Evolutionary conservation across 495 filamentous ascomycete genomes (phyloP), one percentile per base, ranked within the genome.

Genomic region (Podospora pseudopauciseta): DNA sequence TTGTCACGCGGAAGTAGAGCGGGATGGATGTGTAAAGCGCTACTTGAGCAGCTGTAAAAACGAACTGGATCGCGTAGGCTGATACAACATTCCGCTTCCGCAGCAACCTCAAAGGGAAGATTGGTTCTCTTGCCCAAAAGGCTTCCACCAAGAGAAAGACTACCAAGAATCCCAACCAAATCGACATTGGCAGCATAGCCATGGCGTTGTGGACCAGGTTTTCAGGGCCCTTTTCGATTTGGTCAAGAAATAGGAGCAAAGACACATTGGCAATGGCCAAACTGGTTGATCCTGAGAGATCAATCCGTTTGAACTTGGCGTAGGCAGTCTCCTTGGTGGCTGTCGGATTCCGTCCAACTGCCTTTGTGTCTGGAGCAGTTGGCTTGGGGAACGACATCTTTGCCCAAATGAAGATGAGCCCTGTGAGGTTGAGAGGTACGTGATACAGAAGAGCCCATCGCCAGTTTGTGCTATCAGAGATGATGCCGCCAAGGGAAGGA

Each of bases 391-490:
- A 71, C 5, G 62, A 53, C 69, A 71, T 71, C 30, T 64, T 65
- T 26, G 57, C 58, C 69, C 69, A 71, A 58, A 71, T 68, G 62
- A 63, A 68, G 5, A 66, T 7, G 28, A 68, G 28, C 28, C 66
- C 66, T 2, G 63, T 3, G 3, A 60, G 23, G 30, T 68, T 71
- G 0, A 71, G 19, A 9, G 69, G 69, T 7, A 71, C 69, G 49
- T 71, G 69, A 23, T 55, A 68, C 2, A 71, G 53, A 0, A 71
- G 63, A 3, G 69, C 44, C 68, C 66, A 71, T 58, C 69, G 63
- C 69, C 69, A 71, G 34, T 66, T 63, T n/a, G 54, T 55, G 1
- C 23, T 20, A 26, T 68, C 69, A 5, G 66, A 28, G 3, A 71
- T 68, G 54, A 71, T 54, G 2, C 66, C 69, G 20, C 69, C 69